phyloP scores from a whole-genome alignment of 139 green algal species.

The Astrephomene gubernaculifera region DNA sequence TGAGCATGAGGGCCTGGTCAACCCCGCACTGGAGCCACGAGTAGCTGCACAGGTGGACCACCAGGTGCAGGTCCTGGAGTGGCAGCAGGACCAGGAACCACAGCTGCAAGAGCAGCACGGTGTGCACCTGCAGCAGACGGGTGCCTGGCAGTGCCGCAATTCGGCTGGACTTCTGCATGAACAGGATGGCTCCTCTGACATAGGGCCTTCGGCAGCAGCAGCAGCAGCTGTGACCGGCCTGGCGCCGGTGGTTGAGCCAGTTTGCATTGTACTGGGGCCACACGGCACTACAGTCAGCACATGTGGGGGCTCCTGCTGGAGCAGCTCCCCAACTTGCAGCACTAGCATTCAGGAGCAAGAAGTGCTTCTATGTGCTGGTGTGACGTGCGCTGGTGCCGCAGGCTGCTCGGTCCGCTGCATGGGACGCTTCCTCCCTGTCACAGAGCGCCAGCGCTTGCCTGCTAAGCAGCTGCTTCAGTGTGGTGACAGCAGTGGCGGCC shows the following conservation, averaged over 20 bases:
- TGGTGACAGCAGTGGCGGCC: background rate
- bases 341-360: too few species aligned
- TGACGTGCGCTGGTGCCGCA: background rate
- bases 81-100: background rate
- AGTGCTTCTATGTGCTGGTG: background rate
- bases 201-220: too few species aligned
- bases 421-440: constrained; percentile 13
- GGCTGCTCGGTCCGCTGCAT: constrained; percentile 4
- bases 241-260: too few species aligned
- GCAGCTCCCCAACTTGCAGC: too few species aligned
- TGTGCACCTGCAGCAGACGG: background rate
- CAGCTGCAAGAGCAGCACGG: background rate
- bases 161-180: too few species aligned
- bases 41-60: background rate
- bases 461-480: background rate
- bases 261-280: too few species aligned
- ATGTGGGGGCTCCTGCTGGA: too few species aligned
- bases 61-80: background rate
- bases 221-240: too few species aligned
- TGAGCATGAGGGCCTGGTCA: background rate
- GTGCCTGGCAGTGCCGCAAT: background rate
- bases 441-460: background rate
- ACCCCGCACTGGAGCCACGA: background rate
- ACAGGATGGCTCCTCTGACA: too few species aligned
- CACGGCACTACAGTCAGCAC: too few species aligned